Evolutionary conservation across 306 rosid species (phyloP).

Genomic region (Erythrophleum fordii): DNA sequence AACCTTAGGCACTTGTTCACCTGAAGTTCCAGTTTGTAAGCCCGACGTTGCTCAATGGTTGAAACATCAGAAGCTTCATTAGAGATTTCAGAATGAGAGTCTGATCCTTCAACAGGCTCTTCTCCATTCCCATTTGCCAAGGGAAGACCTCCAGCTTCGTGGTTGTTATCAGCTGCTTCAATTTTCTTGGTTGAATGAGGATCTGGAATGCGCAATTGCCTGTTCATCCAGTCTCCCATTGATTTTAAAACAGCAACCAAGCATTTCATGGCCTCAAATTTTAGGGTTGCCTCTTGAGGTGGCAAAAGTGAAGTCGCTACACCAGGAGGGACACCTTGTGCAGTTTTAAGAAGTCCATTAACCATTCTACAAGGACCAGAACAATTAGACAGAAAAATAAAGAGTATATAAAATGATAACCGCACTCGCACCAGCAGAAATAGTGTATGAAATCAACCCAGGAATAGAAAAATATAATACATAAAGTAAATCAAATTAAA

Average conservation of each 20-base stretch:
- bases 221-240: constrained; percentile 97
- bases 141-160: constrained; percentile 62
- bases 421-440: constrained; percentile 16
- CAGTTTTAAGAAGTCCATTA: constrained; percentile 99
- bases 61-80: constrained; percentile 83
- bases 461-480: constrained; percentile 15
- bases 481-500: constrained; percentile 30
- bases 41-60: constrained; percentile 92
- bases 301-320: constrained; percentile 85
- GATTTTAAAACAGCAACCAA: constrained; percentile 82
- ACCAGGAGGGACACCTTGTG: constrained; percentile 99
- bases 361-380: constrained; percentile 78
- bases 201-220: constrained; percentile 91
- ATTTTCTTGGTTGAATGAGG: constrained; percentile 67
- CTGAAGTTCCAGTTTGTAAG: constrained; percentile 99
- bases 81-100: constrained; percentile 77
- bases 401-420: constrained; percentile 25
- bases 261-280: constrained; percentile 95
- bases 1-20: constrained; percentile 49
- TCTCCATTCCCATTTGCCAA: constrained; percentile 78
- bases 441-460: constrained; percentile 13
- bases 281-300: constrained; percentile 88
- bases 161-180: constrained; percentile 57
- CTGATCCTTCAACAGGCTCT: constrained; percentile 80
- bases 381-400: constrained; percentile 28